Percentiles rank a stretch among this genome's conserved stretches.
phyloP scores from a whole-genome alignment of 1,284 basidiomycete species.

The Cutaneotrichosporon sp. region DNA sequence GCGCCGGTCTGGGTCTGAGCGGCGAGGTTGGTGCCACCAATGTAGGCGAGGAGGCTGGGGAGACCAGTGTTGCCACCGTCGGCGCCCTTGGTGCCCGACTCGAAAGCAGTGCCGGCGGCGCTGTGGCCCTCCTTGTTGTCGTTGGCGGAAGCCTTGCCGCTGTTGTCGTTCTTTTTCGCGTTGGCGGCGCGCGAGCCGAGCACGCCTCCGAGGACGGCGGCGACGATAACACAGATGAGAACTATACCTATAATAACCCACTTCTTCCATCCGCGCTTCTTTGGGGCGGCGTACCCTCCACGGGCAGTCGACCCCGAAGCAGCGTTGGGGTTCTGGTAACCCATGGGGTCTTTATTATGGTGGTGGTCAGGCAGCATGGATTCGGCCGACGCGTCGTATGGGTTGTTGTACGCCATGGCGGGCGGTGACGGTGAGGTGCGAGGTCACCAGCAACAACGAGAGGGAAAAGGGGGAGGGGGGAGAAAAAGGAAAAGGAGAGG shows the following conservation, averaged over 20 bases:
- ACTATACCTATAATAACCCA: constrained; percentile 45
- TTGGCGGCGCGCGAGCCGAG: constrained; percentile 56
- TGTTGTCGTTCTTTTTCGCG: constrained; percentile 37
- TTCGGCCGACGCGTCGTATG: constrained; percentile 1
- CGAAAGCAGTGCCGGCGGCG: neutral
- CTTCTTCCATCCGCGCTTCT: constrained; percentile 43
- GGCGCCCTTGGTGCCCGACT: constrained; percentile 16
- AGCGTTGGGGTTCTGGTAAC: constrained; percentile 38
- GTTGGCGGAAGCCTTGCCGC: neutral
- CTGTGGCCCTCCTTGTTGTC: neutral
- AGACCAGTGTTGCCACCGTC: constrained; percentile 30
- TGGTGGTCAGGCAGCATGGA: constrained; percentile 10
- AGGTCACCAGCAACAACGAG: no score
- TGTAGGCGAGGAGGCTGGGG: constrained; percentile 21
- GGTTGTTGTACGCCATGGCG: constrained; percentile 2
- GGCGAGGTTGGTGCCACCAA: constrained; percentile 16
- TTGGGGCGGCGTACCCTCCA: constrained; percentile 16
- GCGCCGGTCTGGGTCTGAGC: constrained; percentile 38
- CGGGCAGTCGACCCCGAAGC: constrained; percentile 17
- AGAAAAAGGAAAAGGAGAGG: neutral
- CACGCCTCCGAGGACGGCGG: constrained; percentile 71
- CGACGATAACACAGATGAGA: constrained; percentile 62
- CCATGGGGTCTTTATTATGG: constrained; percentile 39
- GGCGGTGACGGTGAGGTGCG: neutral
- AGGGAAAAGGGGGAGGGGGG: constrained; percentile 5